These are phyloP conservation scores for Galerina marginata DNA, from an alignment of 768 basidiomycete genomes.

Conservation along the genomic window DNA sequence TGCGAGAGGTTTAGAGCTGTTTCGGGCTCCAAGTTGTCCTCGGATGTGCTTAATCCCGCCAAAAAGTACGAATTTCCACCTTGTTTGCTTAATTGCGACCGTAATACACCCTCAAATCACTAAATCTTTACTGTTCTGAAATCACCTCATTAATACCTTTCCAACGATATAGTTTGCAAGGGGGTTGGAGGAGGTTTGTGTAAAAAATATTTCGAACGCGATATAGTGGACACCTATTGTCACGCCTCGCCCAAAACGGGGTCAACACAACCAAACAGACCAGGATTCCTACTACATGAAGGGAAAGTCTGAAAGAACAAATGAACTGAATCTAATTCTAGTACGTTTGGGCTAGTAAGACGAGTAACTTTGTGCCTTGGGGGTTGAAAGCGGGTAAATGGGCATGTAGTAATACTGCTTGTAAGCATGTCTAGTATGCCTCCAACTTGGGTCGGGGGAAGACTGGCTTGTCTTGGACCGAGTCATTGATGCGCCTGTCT, in stretches of 20 bases:
- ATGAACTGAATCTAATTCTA: constrained; percentile 5
- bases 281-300: constrained; percentile 35
- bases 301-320: constrained; percentile 25
- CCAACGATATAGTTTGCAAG: too few relatives aligned
- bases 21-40: too few relatives aligned
- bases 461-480: constrained; percentile 40
- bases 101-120: too few relatives aligned
- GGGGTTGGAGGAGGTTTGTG: too few relatives aligned
- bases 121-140: too few relatives aligned
- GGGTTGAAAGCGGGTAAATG: constrained; percentile 10
- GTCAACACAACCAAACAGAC: constrained; percentile 31
- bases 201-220: constrained; percentile 19
- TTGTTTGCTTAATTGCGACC: too few relatives aligned
- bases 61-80: too few relatives aligned
- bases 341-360: constrained; percentile 15
- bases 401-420: too few relatives aligned
- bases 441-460: constrained; percentile 25
- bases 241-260: constrained; percentile 22
- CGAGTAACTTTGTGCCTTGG: constrained; percentile 14
- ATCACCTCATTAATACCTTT: too few relatives aligned
- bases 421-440: constrained; percentile 25
- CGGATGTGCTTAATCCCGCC: too few relatives aligned
- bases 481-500: constrained; percentile 40
- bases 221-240: constrained; percentile 5
- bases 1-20: too few relatives aligned